A percentile compares a stretch with the other conserved stretches of the same genome.
Evolutionary conservation across 176 grass and related monocot species (phyloP).

Genomic region (Lolium rigidum): DNA sequence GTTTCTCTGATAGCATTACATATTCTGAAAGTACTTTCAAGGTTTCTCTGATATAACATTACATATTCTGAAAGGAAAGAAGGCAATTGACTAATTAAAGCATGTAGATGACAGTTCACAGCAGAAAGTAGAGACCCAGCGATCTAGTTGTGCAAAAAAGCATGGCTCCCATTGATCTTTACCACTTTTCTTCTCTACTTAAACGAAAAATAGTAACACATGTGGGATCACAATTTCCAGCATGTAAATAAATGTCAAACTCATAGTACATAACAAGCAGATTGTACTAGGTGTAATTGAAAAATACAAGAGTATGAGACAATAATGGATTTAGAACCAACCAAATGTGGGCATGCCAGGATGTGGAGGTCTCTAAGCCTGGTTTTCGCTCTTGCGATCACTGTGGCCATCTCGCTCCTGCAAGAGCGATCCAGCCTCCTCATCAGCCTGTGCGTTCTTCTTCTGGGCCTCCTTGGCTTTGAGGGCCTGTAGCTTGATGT

Average conservation of each 20-base stretch:
- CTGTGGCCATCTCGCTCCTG: conserved; percentile 58
- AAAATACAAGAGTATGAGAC: no score
- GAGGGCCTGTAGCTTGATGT: conserved; percentile 86
- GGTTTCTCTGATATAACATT: no score
- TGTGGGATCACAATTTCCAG: neutral
- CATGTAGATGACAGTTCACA: neutral
- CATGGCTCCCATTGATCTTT: neutral
- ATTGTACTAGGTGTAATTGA: neutral
- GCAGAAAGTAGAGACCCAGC: neutral
- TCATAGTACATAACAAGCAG: conserved; percentile 6
- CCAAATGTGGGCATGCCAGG: conserved; percentile 40
- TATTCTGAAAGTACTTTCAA: neutral
- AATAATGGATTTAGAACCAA: conserved; percentile 37
- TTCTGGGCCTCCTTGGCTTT: conserved; percentile 88
- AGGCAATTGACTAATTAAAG: neutral
- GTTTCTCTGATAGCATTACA: neutral
- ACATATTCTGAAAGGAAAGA: neutral
- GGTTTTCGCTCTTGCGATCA: conserved; percentile 75
- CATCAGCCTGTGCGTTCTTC: conserved; percentile 58
- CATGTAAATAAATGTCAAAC: neutral
- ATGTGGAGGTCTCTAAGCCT: conserved; percentile 56
- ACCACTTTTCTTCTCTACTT: neutral
- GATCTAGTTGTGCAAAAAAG: conserved; percentile 23
- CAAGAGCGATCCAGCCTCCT: conserved; percentile 76
- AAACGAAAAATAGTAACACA: neutral